Base-by-base conservation (phyloP, 2,329 filamentous ascomycete genomes). In the Ceratocystis eucalypticola region DNA sequence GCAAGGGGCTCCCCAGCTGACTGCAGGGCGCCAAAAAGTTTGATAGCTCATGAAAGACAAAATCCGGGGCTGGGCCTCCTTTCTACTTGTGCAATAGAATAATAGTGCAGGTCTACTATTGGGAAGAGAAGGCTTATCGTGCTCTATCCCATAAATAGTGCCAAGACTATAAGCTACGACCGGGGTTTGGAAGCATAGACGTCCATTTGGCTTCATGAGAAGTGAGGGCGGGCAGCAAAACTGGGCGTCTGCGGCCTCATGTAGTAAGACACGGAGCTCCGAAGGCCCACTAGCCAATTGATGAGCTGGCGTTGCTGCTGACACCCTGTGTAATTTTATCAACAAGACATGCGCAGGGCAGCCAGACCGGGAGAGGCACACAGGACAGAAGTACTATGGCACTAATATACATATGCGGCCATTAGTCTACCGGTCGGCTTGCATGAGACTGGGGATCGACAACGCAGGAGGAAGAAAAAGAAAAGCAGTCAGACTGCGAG, bases 181-280 rank as follows among this genome's bases (percentile, higher is more conserved):
- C 37, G 12, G 10, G 37, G 37, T 41, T 41, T 8, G 37, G 53
- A 30, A 53, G 55, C 17, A 20, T 57, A 33, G 33, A 15, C 20
- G 22, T 30, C 17, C 55, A 28, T 41, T 15, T 41, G 10, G 37
- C 5, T n/a, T 20, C 55, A n/a, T 37, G 5, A 37, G 28, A 3
- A n/a, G 6, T 8, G n/a, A 5, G 33, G 28, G 28, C 28, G 28
- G n/a, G 7, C 5, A 17, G 17, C 12, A 28, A 59, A 37, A 25
- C 55, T 59, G 28, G 25, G 17, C 55, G 17, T n/a, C 8, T 17
- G 17, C 7, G 53, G 48, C 22, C 48, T 37, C 15, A 59, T 37
- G 55, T 30, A 59, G 55, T 59, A 28, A 59, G 55, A 15, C 10
- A n/a, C 55, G 55, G 55, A 59, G 55, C 28, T 59, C 55, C 55